A percentile compares a stretch with the other conserved stretches of the same genome.
Evolutionary conservation across 257 asterid genomes (phyloP).

Genomic region (Solanum sparsipilum): DNA sequence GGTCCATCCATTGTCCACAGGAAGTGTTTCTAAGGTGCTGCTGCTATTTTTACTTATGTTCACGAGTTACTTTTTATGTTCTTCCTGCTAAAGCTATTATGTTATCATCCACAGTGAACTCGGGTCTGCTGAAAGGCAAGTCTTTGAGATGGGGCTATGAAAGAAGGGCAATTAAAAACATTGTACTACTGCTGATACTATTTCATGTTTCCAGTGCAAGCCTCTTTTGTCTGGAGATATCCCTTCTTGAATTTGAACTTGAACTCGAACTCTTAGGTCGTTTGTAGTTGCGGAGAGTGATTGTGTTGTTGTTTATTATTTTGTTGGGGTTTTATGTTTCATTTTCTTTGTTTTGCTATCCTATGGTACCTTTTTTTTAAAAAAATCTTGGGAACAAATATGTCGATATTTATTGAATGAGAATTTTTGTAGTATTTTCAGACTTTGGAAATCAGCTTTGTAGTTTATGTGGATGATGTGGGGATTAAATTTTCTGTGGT

Average conservation of each 20-base stretch:
- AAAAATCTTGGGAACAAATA: neutral
- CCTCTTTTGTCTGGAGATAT: neutral
- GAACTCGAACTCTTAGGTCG: neutral
- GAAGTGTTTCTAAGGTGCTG: slow-evolving; percentile 2
- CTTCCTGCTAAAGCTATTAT: neutral
- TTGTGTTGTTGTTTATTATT: neutral
- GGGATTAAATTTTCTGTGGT: neutral
- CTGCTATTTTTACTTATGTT: neutral
- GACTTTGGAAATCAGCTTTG: neutral
- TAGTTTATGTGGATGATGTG: neutral
- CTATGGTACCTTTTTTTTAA: neutral
- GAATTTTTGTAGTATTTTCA: slow-evolving; percentile 2
- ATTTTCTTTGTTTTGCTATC: neutral
- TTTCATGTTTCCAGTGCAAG: neutral
- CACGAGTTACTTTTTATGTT: neutral
- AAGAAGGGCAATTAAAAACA: neutral
- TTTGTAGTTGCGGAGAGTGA: neutral
- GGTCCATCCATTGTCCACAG: slow-evolving; percentile 7
- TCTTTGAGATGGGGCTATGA: neutral
- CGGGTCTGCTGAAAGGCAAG: neutral
- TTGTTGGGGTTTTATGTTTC: neutral
- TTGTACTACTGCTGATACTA: neutral
- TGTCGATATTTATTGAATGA: slow-evolving; percentile 1
- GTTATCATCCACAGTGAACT: neutral
- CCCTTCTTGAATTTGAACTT: neutral